Percentiles rank a stretch among this genome's conserved stretches.
These are phyloP conservation scores for Penicillium sp. DNA, from an alignment of 2,329 filamentous ascomycete genomes.

Conservation along the genomic window DNA sequence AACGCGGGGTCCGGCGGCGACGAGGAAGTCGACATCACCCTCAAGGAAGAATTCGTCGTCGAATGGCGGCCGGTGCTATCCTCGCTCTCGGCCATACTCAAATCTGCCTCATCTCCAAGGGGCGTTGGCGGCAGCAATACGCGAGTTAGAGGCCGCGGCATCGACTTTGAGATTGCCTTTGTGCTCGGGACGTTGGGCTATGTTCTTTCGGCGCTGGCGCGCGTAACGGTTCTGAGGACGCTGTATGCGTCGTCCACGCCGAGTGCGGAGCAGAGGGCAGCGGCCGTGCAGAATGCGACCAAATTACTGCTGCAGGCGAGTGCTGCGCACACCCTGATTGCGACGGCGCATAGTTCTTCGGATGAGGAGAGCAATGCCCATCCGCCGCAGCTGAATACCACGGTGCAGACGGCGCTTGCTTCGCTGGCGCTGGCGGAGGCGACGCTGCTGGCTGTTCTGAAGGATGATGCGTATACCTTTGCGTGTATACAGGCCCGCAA, in stretches of 20 bases:
- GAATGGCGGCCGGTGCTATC: constrained; percentile 81
- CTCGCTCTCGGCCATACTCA: constrained; percentile 40
- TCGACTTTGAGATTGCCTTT: constrained; percentile 83
- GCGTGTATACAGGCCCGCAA: constrained; percentile 78
- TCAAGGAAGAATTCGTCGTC: constrained; percentile 63
- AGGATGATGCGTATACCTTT: constrained; percentile 89
- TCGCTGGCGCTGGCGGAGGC: constrained; percentile 76
- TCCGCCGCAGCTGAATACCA: constrained; percentile 45
- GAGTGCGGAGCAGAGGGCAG: constrained; percentile 63
- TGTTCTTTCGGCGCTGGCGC: constrained; percentile 67
- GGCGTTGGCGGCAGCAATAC: constrained; percentile 48
- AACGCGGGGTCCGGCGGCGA: too few relatives aligned
- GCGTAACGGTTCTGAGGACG: constrained; percentile 63
- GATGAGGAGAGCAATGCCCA: constrained; percentile 41
- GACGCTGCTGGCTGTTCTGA: constrained; percentile 82
- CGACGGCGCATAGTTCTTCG: constrained; percentile 46
- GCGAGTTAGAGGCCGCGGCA: constrained; percentile 64
- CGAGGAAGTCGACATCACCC: constrained; percentile 59
- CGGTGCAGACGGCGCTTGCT: constrained; percentile 40
- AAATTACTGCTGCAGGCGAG: constrained; percentile 74
- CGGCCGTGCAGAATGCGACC: constrained; percentile 69
- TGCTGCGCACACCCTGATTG: constrained; percentile 70
- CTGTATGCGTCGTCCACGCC: constrained; percentile 66
- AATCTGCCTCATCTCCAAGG: neutral
- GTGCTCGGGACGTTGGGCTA: constrained; percentile 72